Conservation (phyloP, 78 protist genomes). For the Parvularia atlantis region DNA sequence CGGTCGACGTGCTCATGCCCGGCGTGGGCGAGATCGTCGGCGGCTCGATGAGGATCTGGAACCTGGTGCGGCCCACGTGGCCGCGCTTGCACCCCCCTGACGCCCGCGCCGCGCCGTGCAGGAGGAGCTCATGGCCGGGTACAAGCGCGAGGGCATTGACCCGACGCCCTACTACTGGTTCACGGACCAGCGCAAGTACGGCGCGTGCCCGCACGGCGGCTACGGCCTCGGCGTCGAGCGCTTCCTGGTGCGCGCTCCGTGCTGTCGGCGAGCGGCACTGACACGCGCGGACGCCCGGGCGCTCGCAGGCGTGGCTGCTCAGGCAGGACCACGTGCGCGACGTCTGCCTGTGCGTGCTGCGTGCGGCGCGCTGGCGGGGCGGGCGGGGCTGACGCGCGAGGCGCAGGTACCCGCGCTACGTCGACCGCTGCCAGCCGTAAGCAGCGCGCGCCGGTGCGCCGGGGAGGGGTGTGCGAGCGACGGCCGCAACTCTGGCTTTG, state of each 20-base stretch:
- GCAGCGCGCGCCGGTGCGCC: too few species aligned
- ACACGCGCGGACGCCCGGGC: too few species aligned
- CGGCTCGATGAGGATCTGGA: constrained; percentile 80
- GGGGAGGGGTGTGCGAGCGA: too few species aligned
- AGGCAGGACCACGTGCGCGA: constrained; percentile 76
- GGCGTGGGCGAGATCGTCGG: constrained; percentile 97
- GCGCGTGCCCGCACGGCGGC: constrained; percentile 93
- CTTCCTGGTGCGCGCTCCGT: too few species aligned
- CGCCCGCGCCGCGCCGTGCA: constrained; percentile 22
- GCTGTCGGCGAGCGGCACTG: too few species aligned
- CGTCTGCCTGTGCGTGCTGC: constrained; percentile 73
- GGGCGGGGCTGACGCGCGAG: too few species aligned
- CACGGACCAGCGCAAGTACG: constrained; percentile 86
- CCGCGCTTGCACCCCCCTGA: background rate
- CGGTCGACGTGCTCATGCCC: constrained; percentile 78
- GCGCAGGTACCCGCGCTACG: constrained; percentile 82
- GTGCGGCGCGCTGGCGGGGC: too few species aligned
- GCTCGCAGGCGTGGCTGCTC: constrained; percentile 76
- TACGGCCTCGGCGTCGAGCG: constrained; percentile 95
- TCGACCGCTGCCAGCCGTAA: constrained; percentile 74
- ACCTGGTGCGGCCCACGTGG: background rate
- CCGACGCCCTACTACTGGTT: constrained; percentile 89
- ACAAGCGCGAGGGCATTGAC: constrained; percentile 66
- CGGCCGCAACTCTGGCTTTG: too few species aligned
- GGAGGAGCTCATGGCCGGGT: constrained; percentile 57